Evolutionary conservation across 108 stramenopile species (phyloP).

Genomic region (Schizochytrium sp.): DNA sequence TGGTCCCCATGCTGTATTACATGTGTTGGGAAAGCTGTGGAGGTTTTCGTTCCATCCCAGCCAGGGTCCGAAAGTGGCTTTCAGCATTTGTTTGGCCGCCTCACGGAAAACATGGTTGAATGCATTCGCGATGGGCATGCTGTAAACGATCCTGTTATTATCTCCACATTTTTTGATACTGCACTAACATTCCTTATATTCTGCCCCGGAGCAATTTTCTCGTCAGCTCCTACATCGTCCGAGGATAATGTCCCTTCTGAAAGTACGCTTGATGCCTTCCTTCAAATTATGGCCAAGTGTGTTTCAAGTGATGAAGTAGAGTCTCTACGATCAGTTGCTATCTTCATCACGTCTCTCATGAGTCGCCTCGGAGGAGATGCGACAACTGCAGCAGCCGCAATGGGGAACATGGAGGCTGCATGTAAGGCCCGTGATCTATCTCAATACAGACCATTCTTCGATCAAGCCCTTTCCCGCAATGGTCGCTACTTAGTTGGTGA

Average conservation of each 20-base stretch:
- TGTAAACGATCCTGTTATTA: not conserved
- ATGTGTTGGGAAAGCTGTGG: slow-evolving; percentile 49
- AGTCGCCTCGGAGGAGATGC: not conserved
- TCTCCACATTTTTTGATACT: slow-evolving; percentile 17
- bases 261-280: not conserved
- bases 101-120: slow-evolving; percentile 25
- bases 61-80: slow-evolving; percentile 25
- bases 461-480: slow-evolving; percentile 16
- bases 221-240: not conserved
- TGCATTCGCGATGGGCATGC: not conserved
- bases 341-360: slow-evolving; percentile 18
- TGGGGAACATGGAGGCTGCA: not conserved
- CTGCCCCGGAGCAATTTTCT: slow-evolving; percentile 30
- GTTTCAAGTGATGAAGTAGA: slow-evolving; percentile 5
- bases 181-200: slow-evolving; percentile 29
- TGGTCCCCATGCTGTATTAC: slow-evolving; percentile 55
- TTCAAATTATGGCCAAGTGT: slow-evolving; percentile 12
- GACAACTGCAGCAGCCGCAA: not conserved
- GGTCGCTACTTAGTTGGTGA: not conserved
- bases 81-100: slow-evolving; percentile 3
- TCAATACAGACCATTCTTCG: not conserved
- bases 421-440: not conserved
- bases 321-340: not conserved
- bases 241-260: not conserved
- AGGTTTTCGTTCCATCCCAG: not conserved